Evolutionary conservation across 495 filamentous ascomycete species (phyloP).

Genomic region (Aspergillus baeticus): DNA sequence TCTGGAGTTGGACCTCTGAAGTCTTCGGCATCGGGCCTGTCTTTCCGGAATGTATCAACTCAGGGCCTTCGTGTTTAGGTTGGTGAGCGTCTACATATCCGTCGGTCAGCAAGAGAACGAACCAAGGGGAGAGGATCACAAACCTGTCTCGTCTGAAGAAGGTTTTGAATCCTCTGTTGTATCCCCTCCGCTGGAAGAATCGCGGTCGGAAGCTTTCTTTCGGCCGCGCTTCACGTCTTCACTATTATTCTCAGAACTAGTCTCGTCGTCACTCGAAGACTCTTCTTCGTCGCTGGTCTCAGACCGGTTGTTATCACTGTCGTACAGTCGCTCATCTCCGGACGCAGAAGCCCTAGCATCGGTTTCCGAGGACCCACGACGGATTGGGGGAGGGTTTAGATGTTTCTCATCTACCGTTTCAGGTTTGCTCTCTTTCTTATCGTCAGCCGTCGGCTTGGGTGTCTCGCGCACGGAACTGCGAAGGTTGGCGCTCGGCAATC

Average conservation of each 20-base stretch:
- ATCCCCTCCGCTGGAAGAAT: slow-evolving; percentile 17
- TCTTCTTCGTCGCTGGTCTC: slow-evolving; percentile 55
- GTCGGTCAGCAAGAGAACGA: not conserved
- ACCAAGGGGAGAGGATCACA: not conserved
- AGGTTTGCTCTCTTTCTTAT: not conserved
- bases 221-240: slow-evolving; percentile 23
- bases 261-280: slow-evolving; percentile 50
- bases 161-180: slow-evolving; percentile 21
- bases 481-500: slow-evolving; percentile 35
- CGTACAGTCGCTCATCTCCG: slow-evolving; percentile 61
- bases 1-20: slow-evolving; percentile 73
- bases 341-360: slow-evolving; percentile 13
- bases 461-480: slow-evolving; percentile 32
- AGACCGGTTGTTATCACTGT: slow-evolving; percentile 51
- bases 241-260: slow-evolving; percentile 31
- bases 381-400: slow-evolving; percentile 36
- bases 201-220: slow-evolving; percentile 24
- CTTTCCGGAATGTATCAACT: slow-evolving; percentile 20
- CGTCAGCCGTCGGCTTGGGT: slow-evolving; percentile 26
- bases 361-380: slow-evolving; percentile 35
- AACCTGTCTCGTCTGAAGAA: slow-evolving; percentile 9
- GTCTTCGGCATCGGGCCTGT: slow-evolving; percentile 44
- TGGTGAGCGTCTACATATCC: not conserved
- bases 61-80: slow-evolving; percentile 1
- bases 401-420: slow-evolving; percentile 55